Evolutionary conservation across 169 alveolate species (phyloP), one percentile per base, ranked within the genome.

Genomic region (Plasmodium gonderi): DNA sequence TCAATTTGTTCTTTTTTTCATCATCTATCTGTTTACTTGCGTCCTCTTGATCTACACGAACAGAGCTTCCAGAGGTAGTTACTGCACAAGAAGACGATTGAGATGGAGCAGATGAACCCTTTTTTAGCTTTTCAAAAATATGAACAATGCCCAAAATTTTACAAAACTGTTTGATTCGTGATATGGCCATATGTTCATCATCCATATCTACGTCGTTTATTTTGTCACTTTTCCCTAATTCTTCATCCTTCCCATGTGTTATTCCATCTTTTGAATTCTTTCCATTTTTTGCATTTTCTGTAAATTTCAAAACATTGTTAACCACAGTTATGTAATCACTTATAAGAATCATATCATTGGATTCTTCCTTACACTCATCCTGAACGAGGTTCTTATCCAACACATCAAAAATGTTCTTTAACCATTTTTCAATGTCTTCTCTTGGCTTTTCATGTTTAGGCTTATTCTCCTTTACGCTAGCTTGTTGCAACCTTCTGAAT

Each of bases 401-500:
- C 60, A 69, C 42, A 11, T 82, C 92, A 42, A 36, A 36, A 44
- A 82, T 14, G 33, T 68, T 33, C 64, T 82, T 82, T 49, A 82
- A 1, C 92, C 92, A 82, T 54, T 40, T 72, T 12, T 82, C 77
- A 29, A 82, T 68, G 26, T 72, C 82, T 14, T 82, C 83, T 40
- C 64, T 82, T 75, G 26, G 20, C 23, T 72, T 82, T 82, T 82
- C 92, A 45, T 82, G 31, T 17, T 82, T 82, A 51, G 45, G 42
- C 23, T 72, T 69, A 42, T 49, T 82, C 51, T 82, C 92, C 64
- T 82, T 82, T 42, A 65, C 26, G 82, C 82, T 82, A 23, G 64
- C 76, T 72, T 69, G 51, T 23, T 82, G 92, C 64, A 82, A 49
- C 64, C 77, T 82, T 72, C 64, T 82, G 75, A 82, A 82, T 17